These are phyloP conservation scores for Diaporthe aspalathi DNA, from an alignment of 2,329 filamentous ascomycete genomes.

Conservation along the genomic window DNA sequence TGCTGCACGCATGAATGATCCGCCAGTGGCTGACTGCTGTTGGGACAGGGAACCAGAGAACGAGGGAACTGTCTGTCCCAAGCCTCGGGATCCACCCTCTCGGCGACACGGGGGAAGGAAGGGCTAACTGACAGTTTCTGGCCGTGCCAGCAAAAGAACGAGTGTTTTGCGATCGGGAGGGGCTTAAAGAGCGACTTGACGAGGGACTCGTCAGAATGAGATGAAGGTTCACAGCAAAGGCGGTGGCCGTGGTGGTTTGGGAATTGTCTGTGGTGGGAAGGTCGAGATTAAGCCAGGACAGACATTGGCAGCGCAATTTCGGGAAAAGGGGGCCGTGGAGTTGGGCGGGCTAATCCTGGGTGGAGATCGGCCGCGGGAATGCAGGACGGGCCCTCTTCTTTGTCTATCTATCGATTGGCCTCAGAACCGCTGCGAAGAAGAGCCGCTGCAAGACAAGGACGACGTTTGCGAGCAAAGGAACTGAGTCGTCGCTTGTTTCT, in stretches of 20 bases:
- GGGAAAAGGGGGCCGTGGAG: slow-evolving; percentile 38
- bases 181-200: slow-evolving; percentile 59
- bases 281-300: slow-evolving; percentile 42
- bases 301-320: slow-evolving; percentile 43
- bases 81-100: slow-evolving; percentile 24
- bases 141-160: slow-evolving; percentile 36
- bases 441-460: slow-evolving; percentile 37
- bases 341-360: slow-evolving; percentile 35
- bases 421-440: slow-evolving; percentile 30
- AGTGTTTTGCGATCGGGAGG: slow-evolving; percentile 43
- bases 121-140: slow-evolving; percentile 26
- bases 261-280: slow-evolving; percentile 29
- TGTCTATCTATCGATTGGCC: slow-evolving; percentile 34
- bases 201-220: slow-evolving; percentile 55
- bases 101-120: slow-evolving; percentile 6
- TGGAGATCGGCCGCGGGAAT: slow-evolving; percentile 35
- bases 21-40: slow-evolving; percentile 46
- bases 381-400: slow-evolving; percentile 29
- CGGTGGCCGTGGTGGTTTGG: slow-evolving; percentile 36
- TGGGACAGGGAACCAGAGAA: slow-evolving; percentile 12
- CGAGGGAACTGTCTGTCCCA: slow-evolving; percentile 11
- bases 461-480: slow-evolving; percentile 42
- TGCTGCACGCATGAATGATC: slow-evolving; percentile 47
- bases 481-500: slow-evolving; percentile 40
- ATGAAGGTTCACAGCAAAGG: slow-evolving; percentile 39